Evolutionary conservation across 768 basidiomycete species (phyloP).

Genomic region (Xerocomellus chrysenteron): DNA sequence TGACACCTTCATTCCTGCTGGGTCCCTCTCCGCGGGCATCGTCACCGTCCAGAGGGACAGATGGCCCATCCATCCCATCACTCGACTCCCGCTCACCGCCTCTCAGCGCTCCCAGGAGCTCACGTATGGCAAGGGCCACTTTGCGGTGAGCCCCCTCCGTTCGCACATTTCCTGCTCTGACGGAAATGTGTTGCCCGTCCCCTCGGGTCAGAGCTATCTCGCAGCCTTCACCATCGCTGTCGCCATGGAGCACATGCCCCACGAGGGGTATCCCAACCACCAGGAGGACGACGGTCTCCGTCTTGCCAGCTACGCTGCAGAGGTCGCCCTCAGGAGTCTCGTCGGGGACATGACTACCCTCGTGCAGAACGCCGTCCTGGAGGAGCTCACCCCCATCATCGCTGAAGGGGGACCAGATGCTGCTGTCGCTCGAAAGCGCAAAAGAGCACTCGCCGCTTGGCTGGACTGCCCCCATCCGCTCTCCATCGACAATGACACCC

Average conservation of each 20-base stretch:
- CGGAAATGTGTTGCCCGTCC: neutral
- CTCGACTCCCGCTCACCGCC: neutral
- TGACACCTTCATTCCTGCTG: neutral
- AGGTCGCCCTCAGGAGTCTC: neutral
- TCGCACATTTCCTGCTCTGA: neutral
- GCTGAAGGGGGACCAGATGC: neutral
- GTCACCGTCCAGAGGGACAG: neutral
- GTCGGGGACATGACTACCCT: neutral
- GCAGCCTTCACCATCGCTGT: neutral
- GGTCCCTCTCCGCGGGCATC: neutral
- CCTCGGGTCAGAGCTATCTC: neutral
- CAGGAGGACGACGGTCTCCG: neutral
- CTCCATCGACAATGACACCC: neutral
- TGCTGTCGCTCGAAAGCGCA: neutral
- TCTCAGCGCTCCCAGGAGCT: neutral
- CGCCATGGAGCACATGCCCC: neutral
- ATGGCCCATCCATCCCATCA: neutral
- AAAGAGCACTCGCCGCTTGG: neutral
- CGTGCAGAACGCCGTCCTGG: neutral
- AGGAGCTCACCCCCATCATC: neutral
- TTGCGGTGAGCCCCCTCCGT: neutral
- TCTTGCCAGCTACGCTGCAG: neutral
- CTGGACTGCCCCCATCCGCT: neutral
- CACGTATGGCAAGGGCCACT: neutral
- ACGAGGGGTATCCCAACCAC: neutral